A percentile compares a stretch with the other conserved stretches of the same genome.
Conservation (phyloP, 2,329 filamentous ascomycete species). For the Alternaria arborescens region DNA sequence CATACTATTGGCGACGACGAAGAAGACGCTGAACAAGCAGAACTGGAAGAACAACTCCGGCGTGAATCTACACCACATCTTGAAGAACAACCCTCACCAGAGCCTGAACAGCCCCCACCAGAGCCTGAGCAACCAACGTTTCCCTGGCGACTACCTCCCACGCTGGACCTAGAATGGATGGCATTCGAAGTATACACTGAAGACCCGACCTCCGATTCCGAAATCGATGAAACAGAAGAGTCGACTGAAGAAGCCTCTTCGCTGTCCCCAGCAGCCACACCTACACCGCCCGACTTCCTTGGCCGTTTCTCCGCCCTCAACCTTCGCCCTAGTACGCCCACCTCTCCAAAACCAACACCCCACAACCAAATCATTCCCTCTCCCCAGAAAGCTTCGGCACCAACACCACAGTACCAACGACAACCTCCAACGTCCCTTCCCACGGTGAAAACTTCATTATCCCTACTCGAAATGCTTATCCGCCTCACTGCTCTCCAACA, state of each 20-base stretch:
- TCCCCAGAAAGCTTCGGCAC: slow-evolving; percentile 29
- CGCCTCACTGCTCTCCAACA: slow-evolving; percentile 88
- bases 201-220: slow-evolving; percentile 64
- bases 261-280: slow-evolving; percentile 25
- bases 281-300: slow-evolving; percentile 53
- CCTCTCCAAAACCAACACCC: slow-evolving; percentile 20
- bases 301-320: slow-evolving; percentile 59
- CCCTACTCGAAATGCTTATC: slow-evolving; percentile 86
- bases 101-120: slow-evolving; percentile 20
- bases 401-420: slow-evolving; percentile 15
- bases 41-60: slow-evolving; percentile 56
- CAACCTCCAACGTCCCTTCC: slow-evolving; percentile 46
- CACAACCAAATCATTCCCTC: slow-evolving; percentile 42
- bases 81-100: slow-evolving; percentile 15
- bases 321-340: slow-evolving; percentile 44
- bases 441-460: slow-evolving; percentile 72
- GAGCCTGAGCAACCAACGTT: slow-evolving; percentile 37
- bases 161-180: slow-evolving; percentile 89
- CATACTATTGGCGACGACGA: slow-evolving; percentile 45
- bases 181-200: slow-evolving; percentile 85
- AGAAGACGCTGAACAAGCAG: slow-evolving; percentile 54
- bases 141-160: slow-evolving; percentile 71
- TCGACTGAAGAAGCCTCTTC: slow-evolving; percentile 21
- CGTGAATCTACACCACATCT: slow-evolving; percentile 51
- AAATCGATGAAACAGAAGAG: slow-evolving; percentile 54